Evolutionary conservation across 305 asterid species (phyloP).

Genomic region (Fraxinus ornus): DNA sequence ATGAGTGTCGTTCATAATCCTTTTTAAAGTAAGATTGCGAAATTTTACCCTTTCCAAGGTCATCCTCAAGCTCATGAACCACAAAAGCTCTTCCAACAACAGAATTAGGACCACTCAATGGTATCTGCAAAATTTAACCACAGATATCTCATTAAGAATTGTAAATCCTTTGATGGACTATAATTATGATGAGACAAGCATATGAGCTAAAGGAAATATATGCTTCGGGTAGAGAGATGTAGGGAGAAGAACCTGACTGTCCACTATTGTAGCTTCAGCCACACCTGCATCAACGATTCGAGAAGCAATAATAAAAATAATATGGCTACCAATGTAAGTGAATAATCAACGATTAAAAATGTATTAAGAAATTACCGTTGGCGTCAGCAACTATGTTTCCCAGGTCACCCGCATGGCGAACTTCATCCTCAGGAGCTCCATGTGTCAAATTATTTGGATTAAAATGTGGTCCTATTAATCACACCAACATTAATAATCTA

Average conservation of each 20-base stretch:
- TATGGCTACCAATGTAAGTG: neutral
- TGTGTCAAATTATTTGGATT: conserved; percentile 78
- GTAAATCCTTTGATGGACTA: conserved; percentile 3
- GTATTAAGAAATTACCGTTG: conserved; percentile 50
- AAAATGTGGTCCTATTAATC: conserved; percentile 75
- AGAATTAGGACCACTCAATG: conserved; percentile 75
- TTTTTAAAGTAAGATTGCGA: neutral
- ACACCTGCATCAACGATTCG: conserved; percentile 54
- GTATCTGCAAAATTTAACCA: conserved; percentile 51
- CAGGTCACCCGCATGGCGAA: conserved; percentile 99
- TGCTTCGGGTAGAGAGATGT: neutral
- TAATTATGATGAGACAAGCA: conserved; percentile 2
- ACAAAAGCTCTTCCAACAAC: conserved; percentile 95
- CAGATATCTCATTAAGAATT: neutral
- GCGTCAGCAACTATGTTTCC: conserved; percentile 98
- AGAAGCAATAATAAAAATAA: neutral
- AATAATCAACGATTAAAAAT: neutral
- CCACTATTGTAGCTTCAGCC: conserved; percentile 86
- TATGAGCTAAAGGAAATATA: conserved; percentile 10
- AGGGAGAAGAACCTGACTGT: conserved; percentile 53
- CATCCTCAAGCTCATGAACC: conserved; percentile 94
- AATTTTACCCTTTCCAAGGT: conserved; percentile 88
- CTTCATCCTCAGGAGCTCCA: conserved; percentile 91
- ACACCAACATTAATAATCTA: conserved; percentile 6
- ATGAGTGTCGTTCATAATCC: neutral